Evolutionary conservation across 2,329 filamentous ascomycete genomes (phyloP), one percentile per base, ranked within the genome.

Genomic region (Alternaria triticimaculans): DNA sequence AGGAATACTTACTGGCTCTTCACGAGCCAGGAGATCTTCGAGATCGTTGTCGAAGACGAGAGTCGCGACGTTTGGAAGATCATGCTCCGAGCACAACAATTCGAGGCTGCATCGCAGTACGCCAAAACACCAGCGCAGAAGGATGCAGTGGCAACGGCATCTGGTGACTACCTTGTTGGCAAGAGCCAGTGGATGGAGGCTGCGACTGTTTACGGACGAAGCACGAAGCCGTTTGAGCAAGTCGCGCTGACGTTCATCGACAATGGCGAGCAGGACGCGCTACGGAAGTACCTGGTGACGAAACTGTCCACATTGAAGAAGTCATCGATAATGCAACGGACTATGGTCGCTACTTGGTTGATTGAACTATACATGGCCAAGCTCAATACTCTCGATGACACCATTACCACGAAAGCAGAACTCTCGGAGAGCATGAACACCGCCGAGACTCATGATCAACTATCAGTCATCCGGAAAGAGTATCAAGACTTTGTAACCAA

Each of bases 1-100:
- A 97, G 97, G 84, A 96, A 95, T 75, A 99, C 96, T 0, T 97
- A 95, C 77, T 99, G 96, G 96, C 86, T 99, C 3, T 97, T 98
- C 76, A 98, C 95, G 0, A 87, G 88, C 0, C 87, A 92, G 60
- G 94, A 97, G 74, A 97, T 99, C 55, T 97, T 94, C 71, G 96
- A 99, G 81, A 91, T 99, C 62, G 92, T 96, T 12, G 91, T 95
- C 12, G 91, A 90, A 48, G 93, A 98, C 60, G 96, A 99, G 79
- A 92, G 94, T 70, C 86, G 96, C 70, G 92, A 98, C 77, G 89
- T 98, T 15, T 99, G 96, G 96, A 93, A 93, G 76, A 93, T 98
- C 56, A 92, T 98, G 88, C 86, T 97, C 62, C 88, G 92, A 73
- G 87, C 90, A 69, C 91, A 96, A 72, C 90, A 96, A 71, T 99